Conservation (phyloP, 495 filamentous ascomycete species). For the Clavariopsis aquatica region DNA sequence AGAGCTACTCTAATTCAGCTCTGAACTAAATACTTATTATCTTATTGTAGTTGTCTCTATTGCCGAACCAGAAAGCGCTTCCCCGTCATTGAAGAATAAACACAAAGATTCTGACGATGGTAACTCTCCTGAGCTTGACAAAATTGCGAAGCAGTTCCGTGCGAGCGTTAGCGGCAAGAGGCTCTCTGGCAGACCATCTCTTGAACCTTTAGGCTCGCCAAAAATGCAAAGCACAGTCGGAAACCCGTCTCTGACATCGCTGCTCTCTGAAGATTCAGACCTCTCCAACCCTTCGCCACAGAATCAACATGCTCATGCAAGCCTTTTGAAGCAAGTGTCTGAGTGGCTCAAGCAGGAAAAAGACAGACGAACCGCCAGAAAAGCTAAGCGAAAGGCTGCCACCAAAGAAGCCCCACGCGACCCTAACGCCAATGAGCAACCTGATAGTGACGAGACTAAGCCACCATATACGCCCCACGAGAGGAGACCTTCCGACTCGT, state of each 20-base stretch:
- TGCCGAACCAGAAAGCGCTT: conserved; percentile 44
- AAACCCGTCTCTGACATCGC: conserved; percentile 19
- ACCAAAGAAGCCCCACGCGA: conserved; percentile 18
- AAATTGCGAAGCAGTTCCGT: conserved; percentile 39
- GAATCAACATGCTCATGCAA: conserved; percentile 41
- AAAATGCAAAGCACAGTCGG: conserved; percentile 12
- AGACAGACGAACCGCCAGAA: conserved; percentile 58
- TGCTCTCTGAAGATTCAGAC: conserved; percentile 25
- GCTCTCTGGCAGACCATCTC: conserved; percentile 40
- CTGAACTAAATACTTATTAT: conserved; percentile 10
- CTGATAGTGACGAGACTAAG: not conserved
- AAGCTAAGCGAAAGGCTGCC: conserved; percentile 45
- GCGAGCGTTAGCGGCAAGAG: conserved; percentile 34
- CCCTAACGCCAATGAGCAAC: conserved; percentile 37
- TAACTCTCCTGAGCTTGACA: conserved; percentile 40
- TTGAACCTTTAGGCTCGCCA: conserved; percentile 21
- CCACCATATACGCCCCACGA: not conserved
- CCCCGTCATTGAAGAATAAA: conserved; percentile 43
- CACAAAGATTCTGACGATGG: conserved; percentile 41
- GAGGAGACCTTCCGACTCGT: conserved; percentile 34
- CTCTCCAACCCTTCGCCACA: conserved; percentile 14
- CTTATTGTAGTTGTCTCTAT: conserved; percentile 44
- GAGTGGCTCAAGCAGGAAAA: conserved; percentile 82
- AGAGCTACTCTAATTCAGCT: not conserved
- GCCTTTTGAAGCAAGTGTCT: conserved; percentile 68